These are phyloP conservation scores for Lepraria neglecta DNA, from an alignment of 495 filamentous ascomycete genomes.

Conservation along the genomic window DNA sequence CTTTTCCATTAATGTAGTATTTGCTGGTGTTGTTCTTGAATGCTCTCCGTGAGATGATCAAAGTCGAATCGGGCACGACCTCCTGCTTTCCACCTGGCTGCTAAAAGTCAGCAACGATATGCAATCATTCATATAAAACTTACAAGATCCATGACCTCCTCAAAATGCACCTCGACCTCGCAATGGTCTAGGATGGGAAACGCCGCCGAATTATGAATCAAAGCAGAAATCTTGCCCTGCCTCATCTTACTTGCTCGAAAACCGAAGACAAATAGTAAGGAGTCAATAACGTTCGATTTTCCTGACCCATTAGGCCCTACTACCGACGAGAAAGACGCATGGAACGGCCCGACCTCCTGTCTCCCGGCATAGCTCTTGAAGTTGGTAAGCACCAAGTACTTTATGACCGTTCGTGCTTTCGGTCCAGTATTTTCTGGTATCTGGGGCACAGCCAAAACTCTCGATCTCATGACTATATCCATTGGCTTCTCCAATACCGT, in stretches of 20 bases:
- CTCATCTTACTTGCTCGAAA: constrained; percentile 99
- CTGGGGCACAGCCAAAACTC: constrained; percentile 58
- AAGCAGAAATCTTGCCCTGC: constrained; percentile 93
- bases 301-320: constrained; percentile 97
- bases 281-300: constrained; percentile 98
- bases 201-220: constrained; percentile 92
- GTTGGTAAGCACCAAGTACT: constrained; percentile 80
- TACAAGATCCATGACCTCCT: constrained; percentile 79
- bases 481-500: constrained; percentile 79
- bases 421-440: constrained; percentile 64
- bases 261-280: constrained; percentile 93
- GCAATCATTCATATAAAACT: constrained; percentile 18
- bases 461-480: constrained; percentile 89
- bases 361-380: constrained; percentile 98
- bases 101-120: constrained; percentile 22
- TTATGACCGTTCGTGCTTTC: constrained; percentile 82
- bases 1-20: constrained; percentile 88
- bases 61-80: constrained; percentile 70
- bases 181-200: constrained; percentile 79
- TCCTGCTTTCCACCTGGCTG: constrained; percentile 62
- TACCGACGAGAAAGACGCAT: constrained; percentile 96
- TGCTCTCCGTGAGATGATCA: constrained; percentile 83
- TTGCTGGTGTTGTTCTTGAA: constrained; percentile 98
- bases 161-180: constrained; percentile 93
- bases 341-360: constrained; percentile 94